Base-by-base conservation (phyloP, 805 yeast species). In the Candida fluviatilis region DNA sequence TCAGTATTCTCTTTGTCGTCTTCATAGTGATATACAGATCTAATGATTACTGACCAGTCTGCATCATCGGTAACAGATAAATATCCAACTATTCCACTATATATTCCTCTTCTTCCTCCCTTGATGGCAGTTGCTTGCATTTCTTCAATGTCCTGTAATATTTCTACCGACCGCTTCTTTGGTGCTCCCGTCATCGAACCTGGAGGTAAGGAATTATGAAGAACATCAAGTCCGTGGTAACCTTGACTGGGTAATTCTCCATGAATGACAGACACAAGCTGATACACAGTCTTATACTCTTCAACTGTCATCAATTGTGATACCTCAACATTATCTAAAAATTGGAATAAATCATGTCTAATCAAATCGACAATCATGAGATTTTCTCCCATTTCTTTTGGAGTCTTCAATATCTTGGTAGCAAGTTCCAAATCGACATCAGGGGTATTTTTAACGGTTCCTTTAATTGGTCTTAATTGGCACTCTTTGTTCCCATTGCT, bases 161-260 rank as follows among this genome's bases (percentile, higher is more conserved):
- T 58, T 57, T 91, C 93, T 4, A 93, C 95, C 0, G 96, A 87
- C 42, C 96, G 73, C 50, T 82, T 84, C 64, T 93, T 93, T 2
- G 99, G 99, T 0, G 99, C 99, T 2, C 99, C 99, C 0, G 99
- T 93, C 99, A 93, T 93, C 1, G 98, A 91, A 0, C 99, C 99
- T 0, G 99, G 96, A 2, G 99, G 99, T 25, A 95, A 65, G 0
- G 96, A 79, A 42, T 78, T 78, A 15, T 78, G 74, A 10, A 93
- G 69, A 2, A 91, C 66, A 55, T 93, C 98, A 17, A 90, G 64
- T 0, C 98, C 99, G 10, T 72, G 64, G 47, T 73, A 80, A 19
- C 48, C 62, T 8, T 41, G 32, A 13, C 43, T 47, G 11, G 50
- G 46, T 18, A 82, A 58, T 15, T 65, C 55, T 0, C 97, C 98